These are phyloP conservation scores for Cladophialophora exuberans DNA, from an alignment of 2,329 filamentous ascomycete genomes.

Conservation along the genomic window DNA sequence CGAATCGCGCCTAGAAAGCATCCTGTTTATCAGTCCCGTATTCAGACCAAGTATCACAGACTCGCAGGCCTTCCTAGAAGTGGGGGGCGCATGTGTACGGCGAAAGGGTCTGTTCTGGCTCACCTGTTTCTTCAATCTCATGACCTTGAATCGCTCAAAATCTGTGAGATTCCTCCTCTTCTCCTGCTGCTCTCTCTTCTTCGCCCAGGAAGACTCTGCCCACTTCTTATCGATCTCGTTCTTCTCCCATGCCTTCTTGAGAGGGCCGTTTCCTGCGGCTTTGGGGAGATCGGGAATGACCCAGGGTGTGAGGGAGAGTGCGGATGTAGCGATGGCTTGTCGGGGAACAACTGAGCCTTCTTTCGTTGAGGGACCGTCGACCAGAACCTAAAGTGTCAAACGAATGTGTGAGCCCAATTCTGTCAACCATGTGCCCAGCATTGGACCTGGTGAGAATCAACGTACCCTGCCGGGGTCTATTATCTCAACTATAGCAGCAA, in stretches of 20 bases:
- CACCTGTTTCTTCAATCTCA: constrained; percentile 99
- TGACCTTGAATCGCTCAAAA: constrained; percentile 99
- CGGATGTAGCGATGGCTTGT: constrained; percentile 79
- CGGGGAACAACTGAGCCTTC: constrained; percentile 79
- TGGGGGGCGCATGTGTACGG: background rate
- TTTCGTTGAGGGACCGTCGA: constrained; percentile 90
- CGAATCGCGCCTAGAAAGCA: constrained; percentile 76
- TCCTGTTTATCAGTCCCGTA: constrained; percentile 2
- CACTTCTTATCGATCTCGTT: constrained; percentile 90
- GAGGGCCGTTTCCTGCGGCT: constrained; percentile 76
- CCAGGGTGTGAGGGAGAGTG: constrained; percentile 87
- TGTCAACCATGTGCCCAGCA: background rate
- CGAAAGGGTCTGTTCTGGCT: constrained; percentile 38
- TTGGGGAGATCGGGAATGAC: constrained; percentile 84
- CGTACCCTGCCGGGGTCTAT: constrained; percentile 99
- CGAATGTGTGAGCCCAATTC: background rate
- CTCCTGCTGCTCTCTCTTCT: constrained; percentile 84
- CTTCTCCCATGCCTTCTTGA: constrained; percentile 91
- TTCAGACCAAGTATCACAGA: no score
- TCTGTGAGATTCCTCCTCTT: constrained; percentile 91
- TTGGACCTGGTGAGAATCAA: constrained; percentile 41
- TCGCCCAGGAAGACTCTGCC: constrained; percentile 87
- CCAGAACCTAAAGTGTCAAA: constrained; percentile 70
- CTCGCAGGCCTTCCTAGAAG: background rate
- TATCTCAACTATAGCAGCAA: constrained; percentile 97